Percentiles rank a stretch among this genome's conserved stretches.
These are phyloP conservation scores for Penicillium fuscoglaucum DNA, from an alignment of 2,329 filamentous ascomycete species.

Conservation along the genomic window DNA sequence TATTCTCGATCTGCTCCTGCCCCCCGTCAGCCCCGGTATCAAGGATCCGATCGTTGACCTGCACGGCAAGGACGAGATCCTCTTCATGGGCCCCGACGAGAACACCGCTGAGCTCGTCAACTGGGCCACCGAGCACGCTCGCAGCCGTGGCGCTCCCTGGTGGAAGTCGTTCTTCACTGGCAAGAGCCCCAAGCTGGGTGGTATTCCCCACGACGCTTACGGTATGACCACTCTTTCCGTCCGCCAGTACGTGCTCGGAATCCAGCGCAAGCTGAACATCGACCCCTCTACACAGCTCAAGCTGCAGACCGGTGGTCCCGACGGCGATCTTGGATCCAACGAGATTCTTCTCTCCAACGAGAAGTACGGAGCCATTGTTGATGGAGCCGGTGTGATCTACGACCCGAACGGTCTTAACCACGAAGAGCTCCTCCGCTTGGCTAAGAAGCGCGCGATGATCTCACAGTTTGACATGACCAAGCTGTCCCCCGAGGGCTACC, in stretches of 20 bases:
- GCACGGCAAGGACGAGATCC: conserved; percentile 90
- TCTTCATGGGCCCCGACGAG: conserved; percentile 98
- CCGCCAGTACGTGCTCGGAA: conserved; percentile 91
- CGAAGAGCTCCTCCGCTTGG: conserved; percentile 78
- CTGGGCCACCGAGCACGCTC: conserved; percentile 97
- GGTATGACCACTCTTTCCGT: conserved; percentile 98
- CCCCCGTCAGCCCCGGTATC: conserved; percentile 88
- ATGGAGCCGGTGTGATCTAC: conserved; percentile 90
- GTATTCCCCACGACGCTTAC: conserved; percentile 93
- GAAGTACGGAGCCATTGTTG: conserved; percentile 93
- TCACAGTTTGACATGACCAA: conserved; percentile 80
- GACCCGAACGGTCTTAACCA: conserved; percentile 88
- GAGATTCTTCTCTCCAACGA: conserved; percentile 96
- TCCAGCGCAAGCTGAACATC: conserved; percentile 93
- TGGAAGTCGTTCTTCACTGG: conserved; percentile 99
- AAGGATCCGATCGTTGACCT: conserved; percentile 98
- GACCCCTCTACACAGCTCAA: conserved; percentile 84
- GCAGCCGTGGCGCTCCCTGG: conserved; percentile 84
- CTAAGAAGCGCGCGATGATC: conserved; percentile 86
- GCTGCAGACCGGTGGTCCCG: conserved; percentile 95
- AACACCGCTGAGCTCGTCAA: conserved; percentile 96
- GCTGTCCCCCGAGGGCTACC: conserved; percentile 83
- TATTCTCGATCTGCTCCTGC: conserved; percentile 90
- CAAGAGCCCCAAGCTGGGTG: conserved; percentile 92
- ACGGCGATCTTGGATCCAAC: conserved; percentile 95